Evolutionary conservation across 768 basidiomycete species (phyloP).

Genomic region (Punctularia strigosozonata): DNA sequence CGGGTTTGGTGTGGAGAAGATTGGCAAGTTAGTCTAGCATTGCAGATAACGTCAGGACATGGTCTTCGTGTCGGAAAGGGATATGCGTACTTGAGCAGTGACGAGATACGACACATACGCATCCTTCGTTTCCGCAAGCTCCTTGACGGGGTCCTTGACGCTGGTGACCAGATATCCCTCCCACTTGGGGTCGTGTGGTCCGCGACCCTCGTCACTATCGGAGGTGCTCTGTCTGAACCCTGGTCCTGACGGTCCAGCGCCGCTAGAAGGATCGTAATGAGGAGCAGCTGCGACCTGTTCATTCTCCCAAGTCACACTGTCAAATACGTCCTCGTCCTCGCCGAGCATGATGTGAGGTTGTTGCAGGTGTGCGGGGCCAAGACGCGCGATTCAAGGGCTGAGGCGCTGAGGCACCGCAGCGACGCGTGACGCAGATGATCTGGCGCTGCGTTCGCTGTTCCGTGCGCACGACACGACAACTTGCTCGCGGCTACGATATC

Average conservation of each 20-base stretch:
- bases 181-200: conserved; percentile 80
- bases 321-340: conserved; percentile 85
- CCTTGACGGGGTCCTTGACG: conserved; percentile 91
- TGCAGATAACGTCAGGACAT: conserved; percentile 1
- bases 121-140: conserved; percentile 94
- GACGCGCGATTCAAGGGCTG: too few species aligned
- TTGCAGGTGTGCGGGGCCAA: too few species aligned
- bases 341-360: conserved; percentile 49
- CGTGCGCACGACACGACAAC: too few species aligned
- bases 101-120: conserved; percentile 94
- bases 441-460: too few species aligned
- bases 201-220: conserved; percentile 50
- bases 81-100: conserved; percentile 58
- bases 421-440: too few species aligned
- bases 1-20: conserved; percentile 67
- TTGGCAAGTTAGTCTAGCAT: conserved; percentile 76
- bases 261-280: conserved; percentile 36
- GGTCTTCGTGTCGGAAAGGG: conserved; percentile 3
- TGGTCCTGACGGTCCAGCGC: conserved; percentile 37
- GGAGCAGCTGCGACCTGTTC: conserved; percentile 50
- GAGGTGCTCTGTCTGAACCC: conserved; percentile 76
- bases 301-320: conserved; percentile 86
- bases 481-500: too few species aligned
- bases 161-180: conserved; percentile 74
- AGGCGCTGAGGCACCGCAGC: too few species aligned